Percentiles rank a stretch among this genome's conserved stretches.
phyloP scores from a whole-genome alignment of 768 basidiomycete genomes.

The Agaricus subrufescens region DNA sequence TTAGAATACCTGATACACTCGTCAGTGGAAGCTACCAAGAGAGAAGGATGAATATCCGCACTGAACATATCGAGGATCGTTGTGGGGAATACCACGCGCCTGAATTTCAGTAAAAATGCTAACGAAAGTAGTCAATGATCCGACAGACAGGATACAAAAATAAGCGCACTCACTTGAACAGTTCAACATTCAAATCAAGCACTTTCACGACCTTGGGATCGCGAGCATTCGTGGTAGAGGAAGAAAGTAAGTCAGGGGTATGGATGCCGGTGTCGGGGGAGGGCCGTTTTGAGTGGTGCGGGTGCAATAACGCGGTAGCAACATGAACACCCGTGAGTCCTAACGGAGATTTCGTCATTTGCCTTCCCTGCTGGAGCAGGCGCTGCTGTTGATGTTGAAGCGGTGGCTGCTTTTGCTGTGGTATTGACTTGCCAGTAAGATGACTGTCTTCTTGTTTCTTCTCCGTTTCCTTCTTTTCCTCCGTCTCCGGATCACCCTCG shows the following conservation, averaged over 20 bases:
- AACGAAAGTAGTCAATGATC: background rate
- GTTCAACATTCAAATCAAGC: conserved; percentile 63
- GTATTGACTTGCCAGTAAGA: background rate
- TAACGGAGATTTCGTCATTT: background rate
- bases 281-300: conserved; percentile 14
- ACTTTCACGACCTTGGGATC: conserved; percentile 56
- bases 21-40: conserved; percentile 1
- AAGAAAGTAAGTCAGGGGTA: conserved; percentile 17
- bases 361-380: background rate
- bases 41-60: background rate
- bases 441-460: conserved; percentile 7
- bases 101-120: conserved; percentile 12
- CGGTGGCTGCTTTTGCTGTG: conserved; percentile 5
- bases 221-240: conserved; percentile 23
- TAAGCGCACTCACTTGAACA: conserved; percentile 51
- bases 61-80: conserved; percentile 13
- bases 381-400: background rate
- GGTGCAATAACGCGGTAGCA: conserved; percentile 8
- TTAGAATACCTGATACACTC: conserved; percentile 42
- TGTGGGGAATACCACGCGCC: conserved; percentile 8
- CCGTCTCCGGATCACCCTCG: conserved; percentile 23
- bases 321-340: background rate
- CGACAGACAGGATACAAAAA: background rate
- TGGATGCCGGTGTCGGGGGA: conserved; percentile 8
- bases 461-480: conserved; percentile 13